Percentiles rank a stretch among this genome's conserved stretches.
Conservation (phyloP, 2,329 filamentous ascomycete species). For the Zymoseptoria tritici region DNA sequence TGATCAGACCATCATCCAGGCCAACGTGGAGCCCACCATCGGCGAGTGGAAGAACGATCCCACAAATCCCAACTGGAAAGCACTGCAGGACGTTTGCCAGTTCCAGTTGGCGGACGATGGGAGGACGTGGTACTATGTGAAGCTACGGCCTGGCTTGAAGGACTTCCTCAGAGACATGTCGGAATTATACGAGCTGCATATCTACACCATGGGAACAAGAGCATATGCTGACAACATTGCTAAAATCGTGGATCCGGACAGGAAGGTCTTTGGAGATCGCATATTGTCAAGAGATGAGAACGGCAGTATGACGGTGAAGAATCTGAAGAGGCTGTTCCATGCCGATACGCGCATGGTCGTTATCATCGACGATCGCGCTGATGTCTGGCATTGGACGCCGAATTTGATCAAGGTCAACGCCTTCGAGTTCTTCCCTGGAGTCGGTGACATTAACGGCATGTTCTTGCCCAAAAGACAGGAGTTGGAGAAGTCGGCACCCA, state of each 20-base stretch:
- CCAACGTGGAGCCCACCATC: slow-evolving; percentile 91
- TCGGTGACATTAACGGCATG: slow-evolving; percentile 97
- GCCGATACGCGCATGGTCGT: slow-evolving; percentile 99
- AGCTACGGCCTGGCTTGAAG: slow-evolving; percentile 79
- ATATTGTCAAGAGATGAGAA: slow-evolving; percentile 97
- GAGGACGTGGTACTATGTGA: slow-evolving; percentile 94
- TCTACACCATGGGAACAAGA: slow-evolving; percentile 98
- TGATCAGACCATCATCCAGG: slow-evolving; percentile 97
- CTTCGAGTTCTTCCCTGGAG: slow-evolving; percentile 97
- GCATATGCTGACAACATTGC: slow-evolving; percentile 93
- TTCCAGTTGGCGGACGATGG: slow-evolving; percentile 87
- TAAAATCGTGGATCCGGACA: slow-evolving; percentile 83
- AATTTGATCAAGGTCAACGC: slow-evolving; percentile 93
- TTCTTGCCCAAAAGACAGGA: slow-evolving; percentile 74
- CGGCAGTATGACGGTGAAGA: slow-evolving; percentile 85
- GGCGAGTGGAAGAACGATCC: slow-evolving; percentile 90
- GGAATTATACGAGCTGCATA: slow-evolving; percentile 84
- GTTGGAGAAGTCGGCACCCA: slow-evolving; percentile 22
- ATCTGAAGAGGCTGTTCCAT: slow-evolving; percentile 81
- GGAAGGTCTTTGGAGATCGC: slow-evolving; percentile 83
- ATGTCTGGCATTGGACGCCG: slow-evolving; percentile 89
- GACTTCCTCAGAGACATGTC: slow-evolving; percentile 74
- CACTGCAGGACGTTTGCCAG: slow-evolving; percentile 77
- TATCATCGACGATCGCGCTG: slow-evolving; percentile 93
- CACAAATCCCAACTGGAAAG: slow-evolving; percentile 81